Evolutionary conservation across 495 filamentous ascomycete species (phyloP), one percentile per base, ranked within the genome.

Genomic region (Penicillium silybi): DNA sequence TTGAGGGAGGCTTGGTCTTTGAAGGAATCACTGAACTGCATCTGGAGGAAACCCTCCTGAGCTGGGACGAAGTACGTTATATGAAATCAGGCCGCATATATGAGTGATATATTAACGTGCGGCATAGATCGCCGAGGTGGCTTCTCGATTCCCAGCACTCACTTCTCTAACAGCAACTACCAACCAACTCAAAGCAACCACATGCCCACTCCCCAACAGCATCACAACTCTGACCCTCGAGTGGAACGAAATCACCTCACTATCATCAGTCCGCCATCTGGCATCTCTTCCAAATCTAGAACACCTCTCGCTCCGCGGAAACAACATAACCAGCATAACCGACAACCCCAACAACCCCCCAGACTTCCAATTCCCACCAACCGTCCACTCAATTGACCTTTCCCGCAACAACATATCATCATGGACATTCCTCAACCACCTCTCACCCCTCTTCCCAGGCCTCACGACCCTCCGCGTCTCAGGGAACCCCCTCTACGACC

Each of bases 401-500:
- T 90, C 90, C 16, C 86, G 86, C 70, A 96, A 96, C 70, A 63
- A 70, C 2, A 80, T 97, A 38, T 57, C 74, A n/a, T 72, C 73
- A 32, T 95, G 89, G 87, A 54, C 62, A 29, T 84, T 88, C 58
- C 74, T 96, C 47, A 84, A 95, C 55, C 56, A 72, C 0, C 75
- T 97, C 4, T 64, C 79, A 1, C 44, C 55, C 4, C 70, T 80
- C 11, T 90, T 95, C 52, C 92, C 92, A 2, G 79, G 81, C n/a
- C 52, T 78, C 4, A 53, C 65, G 26, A 78, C 78, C 18, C 81
- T 98, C 38, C 85, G 91, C 11, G 80, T 95, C 52, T 83, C 87
- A 3, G 84, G 88, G 62, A 97, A 97, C 60, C 90, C 92, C 0
- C 78, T 97, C 27, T 90, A 85, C 72, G 72, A 83, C 41, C 72